phyloP scores from a whole-genome alignment of 129 eudicot species.

The Mikania micrantha region DNA sequence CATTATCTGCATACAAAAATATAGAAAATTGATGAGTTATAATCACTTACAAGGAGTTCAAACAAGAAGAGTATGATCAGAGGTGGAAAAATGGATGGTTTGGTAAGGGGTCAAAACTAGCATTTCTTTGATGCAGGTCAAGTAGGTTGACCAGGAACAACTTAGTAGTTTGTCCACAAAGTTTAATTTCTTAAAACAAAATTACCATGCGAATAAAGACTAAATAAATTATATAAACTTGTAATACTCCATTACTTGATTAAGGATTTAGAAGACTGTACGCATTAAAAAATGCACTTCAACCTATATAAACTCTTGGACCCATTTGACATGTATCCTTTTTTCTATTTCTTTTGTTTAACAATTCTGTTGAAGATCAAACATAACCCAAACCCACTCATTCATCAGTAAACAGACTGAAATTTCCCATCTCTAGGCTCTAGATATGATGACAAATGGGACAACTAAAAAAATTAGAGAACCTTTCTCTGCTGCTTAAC shows the following conservation, averaged over 20 bases:
- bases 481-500: slow-evolving; percentile 70
- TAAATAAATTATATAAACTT: neutral
- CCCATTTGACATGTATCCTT: neutral
- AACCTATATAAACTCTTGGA: neutral
- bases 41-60: slow-evolving; percentile 7
- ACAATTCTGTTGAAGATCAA: neutral
- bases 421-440: neutral
- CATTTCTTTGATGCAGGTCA: neutral
- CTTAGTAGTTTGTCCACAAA: neutral
- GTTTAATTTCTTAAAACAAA: neutral
- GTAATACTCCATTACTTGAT: neutral
- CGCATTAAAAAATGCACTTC: neutral
- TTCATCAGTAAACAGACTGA: neutral
- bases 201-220: neutral
- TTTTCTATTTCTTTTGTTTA: neutral
- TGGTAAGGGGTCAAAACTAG: neutral
- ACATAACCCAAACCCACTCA: neutral
- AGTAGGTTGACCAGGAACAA: neutral
- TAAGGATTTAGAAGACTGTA: neutral
- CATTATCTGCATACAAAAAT: slow-evolving; percentile 46
- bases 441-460: neutral
- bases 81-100: neutral
- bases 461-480: neutral
- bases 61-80: slow-evolving; percentile 1
- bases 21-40: neutral